Conservation (phyloP, 176 grass and related monocot species). For the Oryza officinalis region DNA sequence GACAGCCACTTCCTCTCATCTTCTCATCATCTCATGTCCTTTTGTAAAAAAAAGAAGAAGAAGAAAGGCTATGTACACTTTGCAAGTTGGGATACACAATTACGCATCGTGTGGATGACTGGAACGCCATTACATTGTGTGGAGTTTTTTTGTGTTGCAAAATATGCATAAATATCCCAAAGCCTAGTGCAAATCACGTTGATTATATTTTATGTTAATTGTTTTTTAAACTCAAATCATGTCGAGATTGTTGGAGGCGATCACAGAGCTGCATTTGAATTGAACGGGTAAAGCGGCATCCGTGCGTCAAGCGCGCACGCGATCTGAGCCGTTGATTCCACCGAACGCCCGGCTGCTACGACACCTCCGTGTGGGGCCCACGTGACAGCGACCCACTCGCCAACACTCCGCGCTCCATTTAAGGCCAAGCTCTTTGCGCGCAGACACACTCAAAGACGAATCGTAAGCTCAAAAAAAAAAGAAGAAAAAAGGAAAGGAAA, state of each 20-base stretch:
- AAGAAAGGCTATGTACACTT: no score
- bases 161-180: background rate
- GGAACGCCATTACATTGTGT: background rate
- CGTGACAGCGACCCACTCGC: background rate
- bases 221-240: background rate
- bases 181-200: background rate
- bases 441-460: background rate
- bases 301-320: no score
- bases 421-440: background rate
- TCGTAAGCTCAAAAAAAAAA: background rate
- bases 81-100: no score
- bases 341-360: background rate
- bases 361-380: background rate
- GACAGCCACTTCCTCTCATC: background rate
- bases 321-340: constrained; percentile 29
- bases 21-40: background rate
- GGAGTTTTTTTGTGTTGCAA: background rate
- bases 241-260: background rate
- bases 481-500: background rate
- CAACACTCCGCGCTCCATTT: background rate
- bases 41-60: background rate
- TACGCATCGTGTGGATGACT: constrained; percentile 23
- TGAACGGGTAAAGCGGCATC: constrained; percentile 20
- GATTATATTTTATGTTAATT: no score
- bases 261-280: background rate